Percentiles rank a stretch among this genome's conserved stretches.
Evolutionary conservation across 768 basidiomycete genomes (phyloP).

Genomic region (Chlorophyllum brunneum): DNA sequence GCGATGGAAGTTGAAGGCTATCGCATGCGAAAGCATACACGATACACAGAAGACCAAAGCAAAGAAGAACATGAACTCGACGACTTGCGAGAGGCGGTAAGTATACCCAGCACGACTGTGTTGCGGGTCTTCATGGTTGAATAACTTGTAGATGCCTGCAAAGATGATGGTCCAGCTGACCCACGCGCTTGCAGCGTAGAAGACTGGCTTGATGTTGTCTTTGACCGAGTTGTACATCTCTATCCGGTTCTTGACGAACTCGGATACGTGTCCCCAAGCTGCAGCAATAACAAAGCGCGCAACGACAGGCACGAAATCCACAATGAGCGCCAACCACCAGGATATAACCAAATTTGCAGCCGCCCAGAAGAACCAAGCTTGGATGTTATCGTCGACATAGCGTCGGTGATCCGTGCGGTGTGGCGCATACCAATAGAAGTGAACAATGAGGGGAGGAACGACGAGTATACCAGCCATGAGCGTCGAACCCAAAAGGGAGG

Average conservation of each 20-base stretch:
- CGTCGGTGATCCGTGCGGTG: slow-evolving; percentile 51
- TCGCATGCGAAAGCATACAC: slow-evolving; percentile 65
- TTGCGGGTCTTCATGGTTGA: slow-evolving; percentile 33
- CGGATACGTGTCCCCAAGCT: slow-evolving; percentile 75
- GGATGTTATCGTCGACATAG: slow-evolving; percentile 60
- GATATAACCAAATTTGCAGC: slow-evolving; percentile 75
- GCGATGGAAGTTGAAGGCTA: slow-evolving; percentile 74
- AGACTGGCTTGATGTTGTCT: slow-evolving; percentile 62
- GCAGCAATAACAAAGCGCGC: slow-evolving; percentile 48
- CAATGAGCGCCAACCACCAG: slow-evolving; percentile 71
- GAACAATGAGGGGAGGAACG: slow-evolving; percentile 56
- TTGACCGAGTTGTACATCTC: slow-evolving; percentile 72
- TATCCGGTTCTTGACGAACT: slow-evolving; percentile 57
- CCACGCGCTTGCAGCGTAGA: slow-evolving; percentile 71
- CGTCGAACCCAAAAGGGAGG: slow-evolving; percentile 69
- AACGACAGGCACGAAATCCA: slow-evolving; percentile 63
- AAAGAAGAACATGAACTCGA: slow-evolving; percentile 78
- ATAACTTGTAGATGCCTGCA: slow-evolving; percentile 56
- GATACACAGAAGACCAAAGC: slow-evolving; percentile 58
- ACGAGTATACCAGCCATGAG: slow-evolving; percentile 61
- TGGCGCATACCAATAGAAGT: slow-evolving; percentile 69
- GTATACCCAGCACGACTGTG: slow-evolving; percentile 61
- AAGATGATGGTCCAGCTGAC: slow-evolving; percentile 78
- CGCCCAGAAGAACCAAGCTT: slow-evolving; percentile 82
- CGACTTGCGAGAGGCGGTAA: slow-evolving; percentile 49